Evolutionary conservation across 2,329 filamentous ascomycete genomes (phyloP).

Genomic region (Aspergillus sp.): DNA sequence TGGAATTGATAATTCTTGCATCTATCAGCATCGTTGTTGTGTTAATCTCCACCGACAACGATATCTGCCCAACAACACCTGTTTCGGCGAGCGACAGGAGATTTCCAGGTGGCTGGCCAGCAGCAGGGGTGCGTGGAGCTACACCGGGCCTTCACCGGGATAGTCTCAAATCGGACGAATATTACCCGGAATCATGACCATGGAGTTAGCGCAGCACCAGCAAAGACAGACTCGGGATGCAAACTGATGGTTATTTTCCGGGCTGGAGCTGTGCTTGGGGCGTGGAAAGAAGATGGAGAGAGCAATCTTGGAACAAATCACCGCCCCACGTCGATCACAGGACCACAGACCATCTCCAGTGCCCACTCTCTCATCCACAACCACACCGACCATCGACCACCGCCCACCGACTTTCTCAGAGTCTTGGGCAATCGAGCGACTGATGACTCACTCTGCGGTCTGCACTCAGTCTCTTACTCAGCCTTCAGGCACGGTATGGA

Average conservation of each 20-base stretch:
- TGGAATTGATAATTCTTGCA: slow-evolving; percentile 1
- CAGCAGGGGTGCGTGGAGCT: slow-evolving; percentile 14
- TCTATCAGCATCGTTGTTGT: not conserved
- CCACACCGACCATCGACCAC: not conserved
- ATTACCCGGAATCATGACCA: not conserved
- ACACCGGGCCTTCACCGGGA: slow-evolving; percentile 21
- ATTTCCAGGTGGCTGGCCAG: slow-evolving; percentile 6
- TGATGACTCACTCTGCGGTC: not conserved
- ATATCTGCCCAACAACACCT: slow-evolving; percentile 31
- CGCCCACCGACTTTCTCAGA: not conserved
- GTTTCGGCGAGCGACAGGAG: slow-evolving; percentile 21
- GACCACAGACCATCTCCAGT: not conserved
- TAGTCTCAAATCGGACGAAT: slow-evolving; percentile 5
- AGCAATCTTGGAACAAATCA: slow-evolving; percentile 3
- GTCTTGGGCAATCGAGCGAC: not conserved
- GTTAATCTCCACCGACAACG: slow-evolving; percentile 14
- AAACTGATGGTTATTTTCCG: not conserved
- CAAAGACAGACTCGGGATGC: slow-evolving; percentile 1
- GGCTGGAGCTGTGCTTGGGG: not conserved
- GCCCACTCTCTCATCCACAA: not conserved
- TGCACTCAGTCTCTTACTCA: not conserved
- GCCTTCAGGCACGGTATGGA: not conserved
- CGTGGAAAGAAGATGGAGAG: slow-evolving; percentile 2
- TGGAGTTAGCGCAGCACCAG: slow-evolving; percentile 7
- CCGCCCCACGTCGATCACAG: slow-evolving; percentile 2